A percentile compares a stretch with the other conserved stretches of the same genome.
phyloP scores from a whole-genome alignment of 768 basidiomycete genomes.

The Royoungia palumana region DNA sequence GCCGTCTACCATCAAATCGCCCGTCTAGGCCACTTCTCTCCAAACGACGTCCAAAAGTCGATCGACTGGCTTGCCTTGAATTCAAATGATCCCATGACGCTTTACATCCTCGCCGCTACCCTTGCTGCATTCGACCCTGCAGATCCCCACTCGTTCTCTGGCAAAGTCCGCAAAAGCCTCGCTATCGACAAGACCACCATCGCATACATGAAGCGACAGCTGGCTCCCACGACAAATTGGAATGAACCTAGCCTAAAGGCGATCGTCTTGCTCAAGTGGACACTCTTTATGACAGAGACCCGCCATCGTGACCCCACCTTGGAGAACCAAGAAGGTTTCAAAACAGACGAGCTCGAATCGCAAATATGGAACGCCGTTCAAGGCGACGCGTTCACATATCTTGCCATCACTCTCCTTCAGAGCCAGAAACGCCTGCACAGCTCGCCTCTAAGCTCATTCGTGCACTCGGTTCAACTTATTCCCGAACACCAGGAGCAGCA shows the following conservation, averaged over 20 bases:
- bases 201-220: conserved; percentile 56
- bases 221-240: conserved; percentile 57
- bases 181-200: conserved; percentile 47
- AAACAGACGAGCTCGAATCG: conserved; percentile 74
- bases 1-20: conserved; percentile 61
- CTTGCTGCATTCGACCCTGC: conserved; percentile 66
- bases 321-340: conserved; percentile 62
- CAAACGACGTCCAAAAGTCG: conserved; percentile 57
- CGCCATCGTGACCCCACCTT: conserved; percentile 65
- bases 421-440: conserved; percentile 40
- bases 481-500: conserved; percentile 37
- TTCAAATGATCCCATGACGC: conserved; percentile 64
- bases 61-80: conserved; percentile 70
- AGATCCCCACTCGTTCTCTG: conserved; percentile 48
- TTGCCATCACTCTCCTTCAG: conserved; percentile 57
- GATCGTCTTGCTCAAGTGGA: conserved; percentile 79
- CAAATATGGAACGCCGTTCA: conserved; percentile 83
- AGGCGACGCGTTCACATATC: conserved; percentile 74
- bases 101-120: conserved; percentile 63
- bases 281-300: conserved; percentile 75
- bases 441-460: conserved; percentile 36
- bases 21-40: conserved; percentile 57
- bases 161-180: conserved; percentile 45
- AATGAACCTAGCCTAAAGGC: conserved; percentile 69
- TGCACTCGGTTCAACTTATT: conserved; percentile 36